Conservation (phyloP, 805 yeast genomes). For the Cyberlindnera lachancei region DNA sequence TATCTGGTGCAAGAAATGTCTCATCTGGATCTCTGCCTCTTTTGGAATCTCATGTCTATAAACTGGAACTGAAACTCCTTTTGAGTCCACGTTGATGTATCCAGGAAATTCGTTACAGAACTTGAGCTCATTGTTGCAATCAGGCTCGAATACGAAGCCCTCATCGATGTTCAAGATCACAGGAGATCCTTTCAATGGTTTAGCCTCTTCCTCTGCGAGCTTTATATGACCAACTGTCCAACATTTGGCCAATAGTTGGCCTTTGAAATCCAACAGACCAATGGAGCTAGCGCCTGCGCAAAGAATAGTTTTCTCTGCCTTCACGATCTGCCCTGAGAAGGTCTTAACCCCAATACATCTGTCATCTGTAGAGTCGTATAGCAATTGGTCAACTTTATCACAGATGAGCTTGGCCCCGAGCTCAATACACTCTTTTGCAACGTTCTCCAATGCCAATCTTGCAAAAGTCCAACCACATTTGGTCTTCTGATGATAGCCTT, state of each 20-base stretch:
- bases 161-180: conserved; percentile 30
- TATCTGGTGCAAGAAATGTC: conserved; percentile 25
- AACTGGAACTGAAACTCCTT: conserved; percentile 23
- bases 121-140: conserved; percentile 27
- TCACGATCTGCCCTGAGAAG: conserved; percentile 19
- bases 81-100: conserved; percentile 23
- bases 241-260: conserved; percentile 31
- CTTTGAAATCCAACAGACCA: conserved; percentile 27
- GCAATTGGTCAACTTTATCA: conserved; percentile 10
- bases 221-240: conserved; percentile 36
- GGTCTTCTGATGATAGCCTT: conserved; percentile 25
- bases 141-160: conserved; percentile 38
- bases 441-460: conserved; percentile 23
- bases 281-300: conserved; percentile 34
- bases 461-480: conserved; percentile 34
- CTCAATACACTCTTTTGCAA: conserved; percentile 22
- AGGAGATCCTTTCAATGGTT: conserved; percentile 25
- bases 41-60: conserved; percentile 25
- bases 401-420: conserved; percentile 27
- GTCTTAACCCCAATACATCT: conserved; percentile 25
- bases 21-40: conserved; percentile 27
- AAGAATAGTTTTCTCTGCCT: conserved; percentile 25
- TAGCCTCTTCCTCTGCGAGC: conserved; percentile 27
- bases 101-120: conserved; percentile 36
- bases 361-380: conserved; percentile 16